Percentiles rank a stretch among this genome's conserved stretches.
phyloP scores from a whole-genome alignment of 140 eudicot species.

The Stevia rebaudiana region DNA sequence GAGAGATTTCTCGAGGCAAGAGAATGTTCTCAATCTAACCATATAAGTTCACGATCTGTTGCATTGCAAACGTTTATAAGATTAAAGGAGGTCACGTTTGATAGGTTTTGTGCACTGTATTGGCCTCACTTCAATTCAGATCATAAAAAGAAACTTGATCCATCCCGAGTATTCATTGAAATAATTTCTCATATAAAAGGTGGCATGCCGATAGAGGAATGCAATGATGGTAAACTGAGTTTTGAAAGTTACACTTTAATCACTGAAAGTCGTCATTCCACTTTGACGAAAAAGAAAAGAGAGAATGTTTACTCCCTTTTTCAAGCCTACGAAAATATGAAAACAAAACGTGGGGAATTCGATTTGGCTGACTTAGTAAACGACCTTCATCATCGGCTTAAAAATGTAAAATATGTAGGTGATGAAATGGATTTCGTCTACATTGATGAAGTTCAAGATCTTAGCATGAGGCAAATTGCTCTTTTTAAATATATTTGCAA shows the following conservation, averaged over 20 bases:
- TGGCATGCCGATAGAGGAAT: conserved; percentile 40
- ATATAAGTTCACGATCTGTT: conserved; percentile 39
- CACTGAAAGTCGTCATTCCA: conserved; percentile 41
- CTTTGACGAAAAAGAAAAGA: conserved; percentile 38
- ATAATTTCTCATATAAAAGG: conserved; percentile 83
- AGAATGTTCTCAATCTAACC: conserved; percentile 8
- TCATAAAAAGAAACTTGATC: conserved; percentile 48
- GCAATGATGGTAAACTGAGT: conserved; percentile 29
- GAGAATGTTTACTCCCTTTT: conserved; percentile 43
- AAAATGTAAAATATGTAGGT: conserved; percentile 31
- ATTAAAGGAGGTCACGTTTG: conserved; percentile 57
- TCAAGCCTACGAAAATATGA: conserved; percentile 54
- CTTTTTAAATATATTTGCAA: conserved; percentile 61
- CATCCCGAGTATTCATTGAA: conserved; percentile 59
- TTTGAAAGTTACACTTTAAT: conserved; percentile 35
- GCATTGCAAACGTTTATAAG: conserved; percentile 53
- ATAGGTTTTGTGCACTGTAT: conserved; percentile 43
- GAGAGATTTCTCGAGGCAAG: conserved; percentile 43
- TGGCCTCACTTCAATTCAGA: conserved; percentile 66
- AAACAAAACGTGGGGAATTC: conserved; percentile 49
- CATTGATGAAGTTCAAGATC: conserved; percentile 85
- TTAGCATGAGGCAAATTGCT: conserved; percentile 57
- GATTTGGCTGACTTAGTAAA: conserved; percentile 69
- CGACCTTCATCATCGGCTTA: conserved; percentile 59
- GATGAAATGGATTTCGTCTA: conserved; percentile 58